Conservation (phyloP, 768 basidiomycete genomes). For the Tulasnella sp. region DNA sequence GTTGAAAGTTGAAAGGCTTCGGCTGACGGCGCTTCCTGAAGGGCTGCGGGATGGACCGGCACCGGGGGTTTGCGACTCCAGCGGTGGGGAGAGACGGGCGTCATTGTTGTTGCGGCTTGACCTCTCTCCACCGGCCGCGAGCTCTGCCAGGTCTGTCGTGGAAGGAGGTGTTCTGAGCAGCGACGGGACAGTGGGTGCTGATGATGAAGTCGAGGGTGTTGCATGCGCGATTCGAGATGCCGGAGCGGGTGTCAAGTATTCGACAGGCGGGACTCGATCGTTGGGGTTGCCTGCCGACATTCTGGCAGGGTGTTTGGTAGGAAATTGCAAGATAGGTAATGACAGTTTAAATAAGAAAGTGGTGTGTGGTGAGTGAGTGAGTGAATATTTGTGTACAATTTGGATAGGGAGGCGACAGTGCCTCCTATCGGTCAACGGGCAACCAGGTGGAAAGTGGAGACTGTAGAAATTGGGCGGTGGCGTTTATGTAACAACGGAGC, state of each 20-base stretch:
- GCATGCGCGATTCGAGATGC: not conserved
- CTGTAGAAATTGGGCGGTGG: not conserved
- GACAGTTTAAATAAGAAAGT: not conserved
- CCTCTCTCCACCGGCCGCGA: not conserved
- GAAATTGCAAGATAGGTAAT: not conserved
- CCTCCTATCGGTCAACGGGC: conserved; percentile 24
- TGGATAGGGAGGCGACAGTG: conserved; percentile 16
- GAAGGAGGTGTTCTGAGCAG: conserved; percentile 26
- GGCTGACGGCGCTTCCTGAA: no score
- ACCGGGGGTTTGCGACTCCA: not conserved
- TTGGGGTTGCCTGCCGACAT: not conserved
- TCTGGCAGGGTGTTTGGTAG: not conserved
- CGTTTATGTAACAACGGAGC: not conserved
- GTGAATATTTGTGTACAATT: not conserved
- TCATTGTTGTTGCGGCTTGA: not conserved
- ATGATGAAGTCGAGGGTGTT: not conserved
- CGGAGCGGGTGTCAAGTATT: not conserved
- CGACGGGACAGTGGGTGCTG: conserved; percentile 8
- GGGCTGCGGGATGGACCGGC: conserved; percentile 6
- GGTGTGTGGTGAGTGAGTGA: not conserved
- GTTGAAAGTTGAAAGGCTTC: not conserved
- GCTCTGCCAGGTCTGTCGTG: not conserved
- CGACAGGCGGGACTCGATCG: not conserved
- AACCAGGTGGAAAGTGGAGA: not conserved
- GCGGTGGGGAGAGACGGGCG: not conserved